These are phyloP conservation scores for Spongospora subterranea DNA, from an alignment of 208 protist genomes.

Conservation along the genomic window DNA sequence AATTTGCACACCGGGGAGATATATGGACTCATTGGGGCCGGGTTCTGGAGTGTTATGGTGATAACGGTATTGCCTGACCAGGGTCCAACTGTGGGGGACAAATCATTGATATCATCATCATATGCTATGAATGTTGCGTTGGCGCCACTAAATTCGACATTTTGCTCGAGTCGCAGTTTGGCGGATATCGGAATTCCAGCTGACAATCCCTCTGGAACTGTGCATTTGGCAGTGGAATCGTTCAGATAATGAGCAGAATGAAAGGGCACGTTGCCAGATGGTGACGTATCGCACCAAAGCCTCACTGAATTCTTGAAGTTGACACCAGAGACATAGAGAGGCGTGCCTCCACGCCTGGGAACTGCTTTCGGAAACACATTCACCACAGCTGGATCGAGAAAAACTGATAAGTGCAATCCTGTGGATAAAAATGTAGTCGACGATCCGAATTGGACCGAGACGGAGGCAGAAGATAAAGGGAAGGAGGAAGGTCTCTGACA, in stretches of 20 bases:
- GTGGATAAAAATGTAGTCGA: not conserved
- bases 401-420: not conserved
- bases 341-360: not conserved
- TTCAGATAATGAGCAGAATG: not conserved
- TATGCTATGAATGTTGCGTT: slow-evolving; percentile 15
- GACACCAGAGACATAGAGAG: not conserved
- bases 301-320: not conserved
- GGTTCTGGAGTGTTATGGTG: not conserved
- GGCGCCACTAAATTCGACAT: not conserved
- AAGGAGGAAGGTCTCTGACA: not conserved
- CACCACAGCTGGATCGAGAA: not conserved
- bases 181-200: not conserved
- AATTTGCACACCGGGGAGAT: not conserved
- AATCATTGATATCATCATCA: not conserved
- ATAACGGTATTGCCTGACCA: not conserved
- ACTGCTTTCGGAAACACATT: not conserved
- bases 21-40: not conserved
- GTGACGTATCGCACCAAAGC: not conserved
- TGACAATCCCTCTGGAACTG: not conserved
- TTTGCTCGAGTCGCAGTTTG: not conserved
- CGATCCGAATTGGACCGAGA: not conserved
- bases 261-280: not conserved
- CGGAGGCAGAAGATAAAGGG: not conserved
- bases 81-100: not conserved
- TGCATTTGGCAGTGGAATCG: slow-evolving; percentile 1